Evolutionary conservation across 2,329 filamentous ascomycete species (phyloP).

Genomic region (Xylaria sp.): DNA sequence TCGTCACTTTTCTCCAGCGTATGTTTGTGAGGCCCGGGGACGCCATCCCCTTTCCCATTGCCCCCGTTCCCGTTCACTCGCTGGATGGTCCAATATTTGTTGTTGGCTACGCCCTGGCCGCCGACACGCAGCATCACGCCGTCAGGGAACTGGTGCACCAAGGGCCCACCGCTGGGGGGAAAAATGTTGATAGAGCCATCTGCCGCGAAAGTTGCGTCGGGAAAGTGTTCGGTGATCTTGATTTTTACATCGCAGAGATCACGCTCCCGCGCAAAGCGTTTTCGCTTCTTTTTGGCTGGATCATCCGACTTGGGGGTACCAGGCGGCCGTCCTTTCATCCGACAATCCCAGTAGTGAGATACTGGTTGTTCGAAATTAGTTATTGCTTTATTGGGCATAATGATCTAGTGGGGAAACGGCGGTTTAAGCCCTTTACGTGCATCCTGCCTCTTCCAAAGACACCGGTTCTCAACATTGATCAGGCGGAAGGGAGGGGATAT

Average conservation of each 20-base stretch:
- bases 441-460: background rate
- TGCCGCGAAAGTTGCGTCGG: conserved; percentile 52
- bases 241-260: conserved; percentile 88
- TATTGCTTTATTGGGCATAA: background rate
- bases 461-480: background rate
- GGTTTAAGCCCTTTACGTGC: background rate
- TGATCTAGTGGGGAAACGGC: background rate
- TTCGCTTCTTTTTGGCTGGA: conserved; percentile 81
- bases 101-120: conserved; percentile 47
- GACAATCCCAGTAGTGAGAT: conserved; percentile 85
- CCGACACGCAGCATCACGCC: conserved; percentile 45
- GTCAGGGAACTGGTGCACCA: conserved; percentile 35
- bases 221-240: conserved; percentile 81
- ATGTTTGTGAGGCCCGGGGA: conserved; percentile 76
- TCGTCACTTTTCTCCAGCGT: conserved; percentile 74
- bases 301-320: conserved; percentile 81
- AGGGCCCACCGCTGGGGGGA: conserved; percentile 31
- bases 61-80: conserved; percentile 77
- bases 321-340: conserved; percentile 78
- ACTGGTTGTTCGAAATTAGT: conserved; percentile 43
- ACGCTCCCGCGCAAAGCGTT: conserved; percentile 73
- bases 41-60: conserved; percentile 73
- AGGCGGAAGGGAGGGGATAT: background rate
- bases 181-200: conserved; percentile 33
- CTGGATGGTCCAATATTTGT: conserved; percentile 75